phyloP scores from a whole-genome alignment of 1,139 yeast species.

The Pichia sp. region DNA sequence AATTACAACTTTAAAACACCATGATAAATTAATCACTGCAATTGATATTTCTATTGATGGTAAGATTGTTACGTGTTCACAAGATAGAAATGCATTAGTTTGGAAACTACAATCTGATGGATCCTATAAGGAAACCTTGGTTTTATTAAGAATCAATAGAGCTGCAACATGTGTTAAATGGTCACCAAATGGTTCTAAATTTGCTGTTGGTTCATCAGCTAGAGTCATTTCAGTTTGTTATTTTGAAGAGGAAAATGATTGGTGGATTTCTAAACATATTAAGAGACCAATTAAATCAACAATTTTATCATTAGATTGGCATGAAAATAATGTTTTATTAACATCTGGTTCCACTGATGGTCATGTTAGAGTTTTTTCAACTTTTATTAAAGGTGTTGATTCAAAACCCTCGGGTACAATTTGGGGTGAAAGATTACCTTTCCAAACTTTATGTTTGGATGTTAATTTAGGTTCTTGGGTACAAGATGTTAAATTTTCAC shows the following conservation, averaged over 20 bases:
- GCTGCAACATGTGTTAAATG: conserved; percentile 92
- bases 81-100: conserved; percentile 95
- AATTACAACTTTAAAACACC: conserved; percentile 66
- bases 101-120: conserved; percentile 72
- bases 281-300: conserved; percentile 91
- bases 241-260: conserved; percentile 91
- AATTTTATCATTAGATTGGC: conserved; percentile 84
- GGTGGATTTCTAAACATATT: conserved; percentile 99
- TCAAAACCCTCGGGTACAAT: conserved; percentile 70
- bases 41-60: conserved; percentile 89
- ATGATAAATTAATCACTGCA: conserved; percentile 92
- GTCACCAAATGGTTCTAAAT: conserved; percentile 90
- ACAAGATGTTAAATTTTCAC: conserved; percentile 84
- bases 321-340: conserved; percentile 81
- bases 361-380: conserved; percentile 89
- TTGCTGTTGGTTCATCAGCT: conserved; percentile 97
- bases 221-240: conserved; percentile 92
- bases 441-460: conserved; percentile 89
- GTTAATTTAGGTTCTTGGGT: conserved; percentile 82
- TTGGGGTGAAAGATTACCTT: conserved; percentile 96
- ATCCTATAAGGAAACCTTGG: conserved; percentile 78
- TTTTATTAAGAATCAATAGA: conserved; percentile 81
- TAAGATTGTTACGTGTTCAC: conserved; percentile 91
- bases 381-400: conserved; percentile 85
- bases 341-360: conserved; percentile 96